These are phyloP conservation scores for Suillus luteus DNA, from an alignment of 768 basidiomycete genomes.

Conservation along the genomic window DNA sequence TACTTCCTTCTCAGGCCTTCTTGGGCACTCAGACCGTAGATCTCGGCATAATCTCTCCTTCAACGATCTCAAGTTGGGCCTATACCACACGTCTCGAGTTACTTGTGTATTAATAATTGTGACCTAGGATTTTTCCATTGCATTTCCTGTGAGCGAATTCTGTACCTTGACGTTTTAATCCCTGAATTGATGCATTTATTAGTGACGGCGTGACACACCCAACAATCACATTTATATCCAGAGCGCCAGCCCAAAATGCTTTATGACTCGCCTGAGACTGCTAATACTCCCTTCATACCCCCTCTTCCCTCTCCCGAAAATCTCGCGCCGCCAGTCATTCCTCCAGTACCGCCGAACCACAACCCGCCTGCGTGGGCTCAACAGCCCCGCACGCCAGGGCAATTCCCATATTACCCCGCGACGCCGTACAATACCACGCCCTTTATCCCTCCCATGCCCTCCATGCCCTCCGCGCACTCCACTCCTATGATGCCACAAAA, in stretches of 20 bases:
- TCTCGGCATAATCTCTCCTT: conserved; percentile 4
- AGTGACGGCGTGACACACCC: conserved; percentile 26
- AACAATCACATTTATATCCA: conserved; percentile 27
- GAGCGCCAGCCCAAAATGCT: conserved; percentile 24
- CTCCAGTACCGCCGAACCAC: conserved; percentile 29
- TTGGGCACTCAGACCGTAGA: conserved; percentile 13
- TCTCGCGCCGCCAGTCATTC: conserved; percentile 38
- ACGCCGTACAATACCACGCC: conserved; percentile 41
- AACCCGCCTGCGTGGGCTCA: conserved; percentile 37
- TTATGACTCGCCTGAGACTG: conserved; percentile 32
- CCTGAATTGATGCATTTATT: conserved; percentile 15
- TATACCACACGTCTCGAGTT: conserved; percentile 19
- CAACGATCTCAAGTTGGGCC: conserved; percentile 8
- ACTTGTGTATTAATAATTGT: conserved; percentile 15
- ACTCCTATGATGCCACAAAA: conserved; percentile 33
- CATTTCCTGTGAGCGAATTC: conserved; percentile 18
- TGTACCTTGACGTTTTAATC: conserved; percentile 6
- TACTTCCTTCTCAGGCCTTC: conserved; percentile 11
- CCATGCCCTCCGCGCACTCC: conserved; percentile 29
- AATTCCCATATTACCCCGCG: conserved; percentile 41
- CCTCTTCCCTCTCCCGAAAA: conserved; percentile 40
- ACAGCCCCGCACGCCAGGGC: conserved; percentile 34
- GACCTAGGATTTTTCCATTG: conserved; percentile 3
- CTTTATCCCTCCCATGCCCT: conserved; percentile 39
- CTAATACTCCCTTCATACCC: conserved; percentile 40